Percentiles rank a stretch among this genome's conserved stretches.
Evolutionary conservation across 257 asterid species (phyloP).

Genomic region (Lycium barbarum): DNA sequence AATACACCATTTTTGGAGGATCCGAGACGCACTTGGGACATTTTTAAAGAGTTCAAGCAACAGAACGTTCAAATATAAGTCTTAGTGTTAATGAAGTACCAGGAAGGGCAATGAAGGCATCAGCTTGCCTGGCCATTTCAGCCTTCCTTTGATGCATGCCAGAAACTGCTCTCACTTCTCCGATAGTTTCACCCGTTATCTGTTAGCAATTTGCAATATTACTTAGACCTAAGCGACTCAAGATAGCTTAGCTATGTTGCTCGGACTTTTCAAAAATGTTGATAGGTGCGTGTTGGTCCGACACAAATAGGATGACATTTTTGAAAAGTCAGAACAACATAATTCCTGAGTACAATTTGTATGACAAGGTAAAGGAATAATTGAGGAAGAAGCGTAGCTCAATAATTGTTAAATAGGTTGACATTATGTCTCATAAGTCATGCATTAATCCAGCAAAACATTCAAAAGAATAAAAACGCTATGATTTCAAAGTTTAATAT

Average conservation of each 20-base stretch:
- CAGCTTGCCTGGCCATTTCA: conserved; percentile 96
- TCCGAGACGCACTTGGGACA: no score
- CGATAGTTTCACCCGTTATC: conserved; percentile 79
- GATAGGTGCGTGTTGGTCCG: not conserved
- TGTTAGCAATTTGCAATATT: conserved; percentile 19
- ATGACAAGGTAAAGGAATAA: no score
- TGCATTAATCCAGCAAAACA: no score
- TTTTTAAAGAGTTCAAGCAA: not conserved
- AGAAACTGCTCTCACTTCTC: conserved; percentile 87
- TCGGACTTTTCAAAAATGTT: no score
- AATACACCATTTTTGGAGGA: no score
- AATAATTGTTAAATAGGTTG: no score
- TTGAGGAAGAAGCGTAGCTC: no score
- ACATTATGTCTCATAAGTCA: no score
- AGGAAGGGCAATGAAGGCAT: conserved; percentile 95
- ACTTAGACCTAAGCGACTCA: not conserved
- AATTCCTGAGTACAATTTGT: not conserved
- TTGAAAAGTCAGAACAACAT: not conserved
- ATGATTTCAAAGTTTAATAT: not conserved
- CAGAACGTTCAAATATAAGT: not conserved
- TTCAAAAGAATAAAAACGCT: no score
- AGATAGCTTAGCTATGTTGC: not conserved
- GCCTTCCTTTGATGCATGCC: conserved; percentile 95
- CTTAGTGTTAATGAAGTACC: conserved; percentile 42
- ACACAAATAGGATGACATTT: not conserved